A percentile compares a stretch with the other conserved stretches of the same genome.
phyloP scores from a whole-genome alignment of 345 rosid genomes.

The Salix arbutifolia region DNA sequence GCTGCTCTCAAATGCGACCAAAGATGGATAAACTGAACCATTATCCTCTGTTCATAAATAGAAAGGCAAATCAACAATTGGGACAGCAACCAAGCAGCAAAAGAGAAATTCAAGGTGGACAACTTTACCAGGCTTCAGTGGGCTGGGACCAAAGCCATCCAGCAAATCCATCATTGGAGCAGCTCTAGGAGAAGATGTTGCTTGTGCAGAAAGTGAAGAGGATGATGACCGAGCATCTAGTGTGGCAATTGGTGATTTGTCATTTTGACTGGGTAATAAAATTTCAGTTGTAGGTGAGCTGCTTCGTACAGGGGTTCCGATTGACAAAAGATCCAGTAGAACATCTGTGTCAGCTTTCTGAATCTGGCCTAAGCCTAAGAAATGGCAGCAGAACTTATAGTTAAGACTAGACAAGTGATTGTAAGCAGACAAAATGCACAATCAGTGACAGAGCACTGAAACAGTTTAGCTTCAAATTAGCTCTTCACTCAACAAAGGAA shows the following conservation, averaged over 20 bases:
- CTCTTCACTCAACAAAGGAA: not conserved
- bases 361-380: constrained; percentile 52
- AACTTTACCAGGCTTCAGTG: constrained; percentile 57
- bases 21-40: constrained; percentile 66
- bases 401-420: not conserved
- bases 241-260: constrained; percentile 33
- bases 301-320: constrained; percentile 64
- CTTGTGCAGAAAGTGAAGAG: constrained; percentile 31
- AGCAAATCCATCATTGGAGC: constrained; percentile 68
- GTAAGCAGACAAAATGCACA: not conserved
- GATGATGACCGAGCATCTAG: constrained; percentile 51
- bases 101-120: constrained; percentile 9
- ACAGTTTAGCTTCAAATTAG: not conserved
- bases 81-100: constrained; percentile 10
- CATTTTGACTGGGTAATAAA: constrained; percentile 46
- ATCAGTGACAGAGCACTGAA: not conserved
- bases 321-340: constrained; percentile 81
- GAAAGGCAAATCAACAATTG: constrained; percentile 14
- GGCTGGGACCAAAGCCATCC: constrained; percentile 70
- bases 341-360: constrained; percentile 75
- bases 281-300: constrained; percentile 53
- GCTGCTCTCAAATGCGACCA: constrained; percentile 82
- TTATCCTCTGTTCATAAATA: constrained; percentile 54
- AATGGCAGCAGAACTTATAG: not conserved
- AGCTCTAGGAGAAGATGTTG: constrained; percentile 44